A percentile compares a stretch with the other conserved stretches of the same genome.
Conservation (phyloP, 352 stramenopile species). For the Pseudoperonospora humuli region DNA sequence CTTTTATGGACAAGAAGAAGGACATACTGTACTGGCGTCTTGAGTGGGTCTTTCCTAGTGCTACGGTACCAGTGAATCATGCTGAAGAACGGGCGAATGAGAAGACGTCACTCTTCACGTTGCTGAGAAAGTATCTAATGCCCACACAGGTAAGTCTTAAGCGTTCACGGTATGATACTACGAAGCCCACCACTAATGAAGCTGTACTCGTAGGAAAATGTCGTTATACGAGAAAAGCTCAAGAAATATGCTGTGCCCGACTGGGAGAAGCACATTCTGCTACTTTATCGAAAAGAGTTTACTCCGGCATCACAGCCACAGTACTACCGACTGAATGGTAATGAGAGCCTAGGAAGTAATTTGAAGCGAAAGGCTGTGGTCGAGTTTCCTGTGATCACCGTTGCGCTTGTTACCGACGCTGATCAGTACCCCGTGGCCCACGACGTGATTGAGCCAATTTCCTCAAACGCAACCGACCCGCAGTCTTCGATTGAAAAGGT, state of each 20-base stretch:
- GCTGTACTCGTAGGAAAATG: conserved; percentile 45
- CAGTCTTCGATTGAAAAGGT: background rate
- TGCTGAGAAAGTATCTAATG: conserved; percentile 57
- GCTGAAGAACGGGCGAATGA: conserved; percentile 49
- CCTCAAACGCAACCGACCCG: conserved; percentile 4
- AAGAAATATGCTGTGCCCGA: conserved; percentile 49
- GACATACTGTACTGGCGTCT: conserved; percentile 63
- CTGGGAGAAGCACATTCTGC: conserved; percentile 47
- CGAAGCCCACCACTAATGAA: background rate
- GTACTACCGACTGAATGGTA: conserved; percentile 66
- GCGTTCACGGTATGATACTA: background rate
- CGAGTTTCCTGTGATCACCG: conserved; percentile 69
- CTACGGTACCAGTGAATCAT: conserved; percentile 38
- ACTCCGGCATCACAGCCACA: conserved; percentile 50
- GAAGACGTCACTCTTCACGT: conserved; percentile 36
- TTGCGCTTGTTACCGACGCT: conserved; percentile 37
- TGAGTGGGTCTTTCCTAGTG: conserved; percentile 65
- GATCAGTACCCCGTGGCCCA: conserved; percentile 52
- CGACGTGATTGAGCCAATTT: conserved; percentile 60
- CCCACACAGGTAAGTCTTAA: conserved; percentile 36
- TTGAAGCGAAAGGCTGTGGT: conserved; percentile 72
- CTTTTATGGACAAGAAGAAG: conserved; percentile 61
- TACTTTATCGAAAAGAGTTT: conserved; percentile 79
- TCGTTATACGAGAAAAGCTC: conserved; percentile 53
- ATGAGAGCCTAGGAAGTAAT: conserved; percentile 55